These are phyloP conservation scores for Sarocladium brachiariae DNA, from an alignment of 2,329 filamentous ascomycete species.

Conservation along the genomic window DNA sequence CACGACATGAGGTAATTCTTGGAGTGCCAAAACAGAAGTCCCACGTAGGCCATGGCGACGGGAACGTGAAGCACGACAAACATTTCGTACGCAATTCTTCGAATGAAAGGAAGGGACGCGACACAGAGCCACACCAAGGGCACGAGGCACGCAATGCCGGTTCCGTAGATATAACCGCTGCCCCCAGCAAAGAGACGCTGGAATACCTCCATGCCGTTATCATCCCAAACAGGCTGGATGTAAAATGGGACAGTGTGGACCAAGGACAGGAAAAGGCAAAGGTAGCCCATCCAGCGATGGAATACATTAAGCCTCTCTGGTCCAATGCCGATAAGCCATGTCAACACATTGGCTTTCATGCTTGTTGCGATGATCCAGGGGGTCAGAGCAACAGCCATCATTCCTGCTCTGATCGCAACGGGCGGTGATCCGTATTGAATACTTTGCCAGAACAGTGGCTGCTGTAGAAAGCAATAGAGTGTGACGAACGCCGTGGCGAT, in stretches of 20 bases:
- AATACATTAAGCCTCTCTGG: slow-evolving; percentile 89
- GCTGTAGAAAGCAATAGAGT: slow-evolving; percentile 78
- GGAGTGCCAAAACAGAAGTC: slow-evolving; percentile 90
- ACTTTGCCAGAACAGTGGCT: slow-evolving; percentile 83
- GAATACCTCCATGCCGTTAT: slow-evolving; percentile 65
- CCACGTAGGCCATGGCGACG: slow-evolving; percentile 72
- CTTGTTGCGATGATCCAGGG: slow-evolving; percentile 88
- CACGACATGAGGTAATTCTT: slow-evolving; percentile 88
- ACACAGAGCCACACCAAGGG: slow-evolving; percentile 78
- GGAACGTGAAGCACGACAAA: slow-evolving; percentile 81
- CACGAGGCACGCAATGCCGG: slow-evolving; percentile 73
- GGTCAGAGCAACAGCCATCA: slow-evolving; percentile 85
- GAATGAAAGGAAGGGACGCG: slow-evolving; percentile 73
- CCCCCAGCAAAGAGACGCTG: slow-evolving; percentile 59
- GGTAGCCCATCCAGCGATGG: slow-evolving; percentile 84
- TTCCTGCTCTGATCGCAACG: slow-evolving; percentile 77
- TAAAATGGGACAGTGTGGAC: slow-evolving; percentile 88
- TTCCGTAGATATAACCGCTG: slow-evolving; percentile 72
- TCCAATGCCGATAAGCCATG: slow-evolving; percentile 79
- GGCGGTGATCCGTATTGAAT: slow-evolving; percentile 85
- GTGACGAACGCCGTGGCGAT: slow-evolving; percentile 65
- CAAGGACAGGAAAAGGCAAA: slow-evolving; percentile 75
- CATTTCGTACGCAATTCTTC: slow-evolving; percentile 73
- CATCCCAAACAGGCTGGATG: slow-evolving; percentile 78
- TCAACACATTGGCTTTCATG: slow-evolving; percentile 85